Base-by-base conservation (phyloP, 2,329 filamentous ascomycete species). In the Trichothecium sympodiale region DNA sequence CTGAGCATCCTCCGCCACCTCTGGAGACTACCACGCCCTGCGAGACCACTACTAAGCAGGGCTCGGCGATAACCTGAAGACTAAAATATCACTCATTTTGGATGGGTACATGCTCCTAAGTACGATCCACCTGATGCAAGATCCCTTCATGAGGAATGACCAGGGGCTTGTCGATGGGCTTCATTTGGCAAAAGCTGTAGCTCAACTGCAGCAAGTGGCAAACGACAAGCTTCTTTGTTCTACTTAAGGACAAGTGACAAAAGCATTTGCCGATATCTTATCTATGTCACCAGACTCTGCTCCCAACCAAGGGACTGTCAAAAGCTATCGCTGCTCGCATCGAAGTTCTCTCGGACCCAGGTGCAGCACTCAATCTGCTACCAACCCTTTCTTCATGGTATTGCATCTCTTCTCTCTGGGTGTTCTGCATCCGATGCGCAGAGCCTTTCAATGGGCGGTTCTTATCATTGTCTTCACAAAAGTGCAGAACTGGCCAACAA, bases 391-490 rank as follows among this genome's bases (percentile, higher is more conserved):
- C 10, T 52, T 74, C 3, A 56, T 75, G 46, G 12, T 67, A 4
- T 31, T 71, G 4, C 69, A 75, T 40, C 59, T 74, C 8, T 34
- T 70, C 1, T 71, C 71, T 0, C 49, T 74, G 18, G 44, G 55
- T 3, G 36, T 73, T 1, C 43, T 74, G 29, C 71, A 67, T 41
- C 71, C 71, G 0, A 49, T 71, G 45, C 64, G 65, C 34, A 60
- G 64, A 12, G 69, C 64, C 0, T 53, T 67, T 25, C 64, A 67
- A 35, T 74, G 69, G 70, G 67, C 67, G 0, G 36, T 66, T 12
- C 72, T 74, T 46, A 57, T 74, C 31, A 59, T 67, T 35, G 51
- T 59, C 5, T 51, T 74, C 33, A 54, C 59, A 20, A 59, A 58
- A 17, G 59, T 55, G 0, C 56, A 63, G 29, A 26, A 40, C 4